Evolutionary conservation across 306 rosid species (phyloP), one percentile per base, ranked within the genome.

Genomic region (Vigna nakashimae): DNA sequence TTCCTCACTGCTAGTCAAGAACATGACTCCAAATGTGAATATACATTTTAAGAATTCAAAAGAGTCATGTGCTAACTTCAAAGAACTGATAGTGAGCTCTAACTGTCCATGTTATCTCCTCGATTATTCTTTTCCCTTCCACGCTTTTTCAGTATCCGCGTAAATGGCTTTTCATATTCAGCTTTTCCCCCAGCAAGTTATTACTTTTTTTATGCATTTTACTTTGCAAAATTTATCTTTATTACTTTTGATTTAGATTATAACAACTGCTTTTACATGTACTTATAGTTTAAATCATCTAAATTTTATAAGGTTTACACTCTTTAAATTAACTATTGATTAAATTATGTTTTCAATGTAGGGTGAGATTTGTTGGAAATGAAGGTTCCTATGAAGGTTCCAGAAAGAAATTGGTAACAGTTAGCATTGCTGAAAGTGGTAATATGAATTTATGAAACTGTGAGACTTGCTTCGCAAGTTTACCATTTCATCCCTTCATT

Each of bases 401-500:
- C 24, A 2, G 7, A n/a, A 55, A 18, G 26, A 9, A 53, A 53
- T 53, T 18, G 1, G 59, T 53, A 4, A 34, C 7, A 34, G 38
- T 34, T 32, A 17, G 11, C 26, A 52, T 17, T 52, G 7, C 11
- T 17, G 26, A 52, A 52, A 8, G 2, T 53, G 28, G 34, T 10
- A 63, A 34, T 14, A 30, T 7, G 46, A 62, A 62, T 62, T 34
- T 15, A 65, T 24, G 22, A 73, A 75, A 62, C 16, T 30, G 17
- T 68, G 2, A 45, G 26, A 45, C 81, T 78, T 78, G 82, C 11
- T 46, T 57, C 3, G 73, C 66, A 79, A 71, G 71, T 79, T 48
- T 15, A 78, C 63, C 46, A 62, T 20, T 55, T 55, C 5, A 55
- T 53, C 52, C 17, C 40, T 64, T 43, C 49, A 13, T 64, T 43